Conservation (phyloP, 441 rosid species). For the Aquilaria agallochum region DNA sequence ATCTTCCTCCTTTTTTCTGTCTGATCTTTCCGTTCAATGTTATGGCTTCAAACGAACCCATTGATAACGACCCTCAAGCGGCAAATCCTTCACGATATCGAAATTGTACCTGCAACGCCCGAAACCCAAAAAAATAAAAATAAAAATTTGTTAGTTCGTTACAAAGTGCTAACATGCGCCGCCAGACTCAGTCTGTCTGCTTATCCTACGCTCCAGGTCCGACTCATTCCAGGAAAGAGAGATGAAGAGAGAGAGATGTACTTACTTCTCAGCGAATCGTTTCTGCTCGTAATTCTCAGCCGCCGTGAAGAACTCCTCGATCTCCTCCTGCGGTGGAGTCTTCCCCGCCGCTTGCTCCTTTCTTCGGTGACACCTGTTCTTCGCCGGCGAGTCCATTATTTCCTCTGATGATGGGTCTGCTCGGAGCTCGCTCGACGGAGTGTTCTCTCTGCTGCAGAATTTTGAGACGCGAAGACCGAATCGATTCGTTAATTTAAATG, state of each 20-base stretch:
- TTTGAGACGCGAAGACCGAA: too few species aligned
- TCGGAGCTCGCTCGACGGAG: constrained; percentile 29
- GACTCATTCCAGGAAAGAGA: background rate
- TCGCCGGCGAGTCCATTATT: constrained; percentile 24
- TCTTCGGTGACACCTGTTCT: background rate
- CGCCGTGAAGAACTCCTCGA: constrained; percentile 59
- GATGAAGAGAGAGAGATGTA: background rate
- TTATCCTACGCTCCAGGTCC: background rate
- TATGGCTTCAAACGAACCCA: constrained; percentile 50
- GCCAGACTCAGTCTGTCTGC: background rate
- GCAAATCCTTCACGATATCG: constrained; percentile 50
- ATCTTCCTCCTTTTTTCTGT: too few species aligned
- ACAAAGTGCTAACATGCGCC: background rate
- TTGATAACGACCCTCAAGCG: constrained; percentile 56
- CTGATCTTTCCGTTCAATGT: background rate
- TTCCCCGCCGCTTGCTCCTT: background rate
- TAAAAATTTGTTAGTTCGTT: background rate
- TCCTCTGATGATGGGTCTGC: constrained; percentile 18
- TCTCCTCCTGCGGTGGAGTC: constrained; percentile 6
- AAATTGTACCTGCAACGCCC: constrained; percentile 54
- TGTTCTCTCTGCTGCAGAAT: constrained; percentile 28
- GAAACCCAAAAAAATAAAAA: constrained; percentile 2
- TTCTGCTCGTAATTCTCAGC: constrained; percentile 49
- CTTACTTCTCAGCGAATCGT: constrained; percentile 55
- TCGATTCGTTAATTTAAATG: too few species aligned